phyloP scores from a whole-genome alignment of 1,284 basidiomycete genomes.

The Trametes versicolor region DNA sequence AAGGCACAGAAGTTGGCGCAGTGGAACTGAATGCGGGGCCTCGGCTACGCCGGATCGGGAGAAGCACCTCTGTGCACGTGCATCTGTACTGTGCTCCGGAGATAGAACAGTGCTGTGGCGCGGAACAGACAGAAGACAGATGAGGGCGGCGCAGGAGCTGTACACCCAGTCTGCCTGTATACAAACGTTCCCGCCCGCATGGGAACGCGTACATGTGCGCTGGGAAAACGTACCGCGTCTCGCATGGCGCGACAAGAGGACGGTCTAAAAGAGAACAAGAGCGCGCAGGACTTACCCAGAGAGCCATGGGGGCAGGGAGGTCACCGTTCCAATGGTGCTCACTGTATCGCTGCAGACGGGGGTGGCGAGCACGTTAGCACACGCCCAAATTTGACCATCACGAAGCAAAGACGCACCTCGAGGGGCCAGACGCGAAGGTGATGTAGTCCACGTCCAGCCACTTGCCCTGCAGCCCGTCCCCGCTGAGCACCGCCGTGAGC shows the following conservation, averaged over 20 bases:
- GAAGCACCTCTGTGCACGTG: neutral
- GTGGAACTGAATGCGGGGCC: neutral
- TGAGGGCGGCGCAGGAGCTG: neutral
- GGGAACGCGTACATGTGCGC: neutral
- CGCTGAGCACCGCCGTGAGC: constrained; percentile 31
- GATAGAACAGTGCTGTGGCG: neutral
- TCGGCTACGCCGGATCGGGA: neutral
- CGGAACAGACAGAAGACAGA: neutral
- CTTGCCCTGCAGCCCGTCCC: constrained; percentile 22
- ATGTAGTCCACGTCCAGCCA: constrained; percentile 46
- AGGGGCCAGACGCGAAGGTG: constrained; percentile 33
- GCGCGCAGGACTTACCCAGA: constrained; percentile 22
- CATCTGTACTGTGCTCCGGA: neutral
- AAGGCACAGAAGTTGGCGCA: neutral
- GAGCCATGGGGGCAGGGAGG: constrained; percentile 30
- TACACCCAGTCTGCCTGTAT: neutral
- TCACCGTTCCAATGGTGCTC: constrained; percentile 19
- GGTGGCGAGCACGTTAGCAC: neutral
- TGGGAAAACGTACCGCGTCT: neutral
- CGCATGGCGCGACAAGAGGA: neutral
- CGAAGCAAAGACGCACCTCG: constrained; percentile 29
- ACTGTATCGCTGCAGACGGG: constrained; percentile 8
- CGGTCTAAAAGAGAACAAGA: constrained; percentile 1
- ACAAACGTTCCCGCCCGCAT: neutral
- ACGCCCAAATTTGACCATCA: constrained; percentile 3